A percentile compares a stretch with the other conserved stretches of the same genome.
Conservation (phyloP, 108 stramenopile genomes). For the Discostella pseudostelligera region DNA sequence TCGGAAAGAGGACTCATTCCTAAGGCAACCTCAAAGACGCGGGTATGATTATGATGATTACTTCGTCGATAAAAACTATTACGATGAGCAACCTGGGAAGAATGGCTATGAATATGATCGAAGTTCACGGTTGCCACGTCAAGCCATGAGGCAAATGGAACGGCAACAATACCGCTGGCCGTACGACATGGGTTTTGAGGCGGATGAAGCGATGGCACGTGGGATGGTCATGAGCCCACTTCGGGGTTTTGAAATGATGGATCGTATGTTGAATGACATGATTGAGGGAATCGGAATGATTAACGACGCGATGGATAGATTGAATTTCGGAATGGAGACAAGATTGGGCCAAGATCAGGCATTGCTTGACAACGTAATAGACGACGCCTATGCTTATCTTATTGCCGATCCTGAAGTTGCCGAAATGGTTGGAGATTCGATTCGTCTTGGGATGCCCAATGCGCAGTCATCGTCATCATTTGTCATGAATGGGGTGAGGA, state of each 20-base stretch:
- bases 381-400: neutral
- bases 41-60: neutral
- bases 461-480: slow-evolving; percentile 5
- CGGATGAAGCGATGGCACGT: slow-evolving; percentile 1
- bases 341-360: neutral
- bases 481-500: neutral
- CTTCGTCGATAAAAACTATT: too few relatives aligned
- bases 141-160: neutral
- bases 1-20: neutral
- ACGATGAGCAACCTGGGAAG: neutral
- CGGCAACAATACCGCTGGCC: slow-evolving; percentile 3
- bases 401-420: slow-evolving; percentile 2
- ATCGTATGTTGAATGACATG: slow-evolving; percentile 1
- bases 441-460: neutral
- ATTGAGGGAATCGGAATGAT: slow-evolving; percentile 1
- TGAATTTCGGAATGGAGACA: neutral
- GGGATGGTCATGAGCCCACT: neutral
- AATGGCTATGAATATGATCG: neutral
- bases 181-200: neutral
- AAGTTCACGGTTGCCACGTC: neutral
- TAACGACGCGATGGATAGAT: slow-evolving; percentile 2
- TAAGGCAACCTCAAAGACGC: slow-evolving; percentile 1
- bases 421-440: neutral
- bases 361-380: neutral
- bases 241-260: slow-evolving; percentile 2